Base-by-base conservation (phyloP, 202 grass and related monocot genomes). In the Saccharum hybrid region DNA sequence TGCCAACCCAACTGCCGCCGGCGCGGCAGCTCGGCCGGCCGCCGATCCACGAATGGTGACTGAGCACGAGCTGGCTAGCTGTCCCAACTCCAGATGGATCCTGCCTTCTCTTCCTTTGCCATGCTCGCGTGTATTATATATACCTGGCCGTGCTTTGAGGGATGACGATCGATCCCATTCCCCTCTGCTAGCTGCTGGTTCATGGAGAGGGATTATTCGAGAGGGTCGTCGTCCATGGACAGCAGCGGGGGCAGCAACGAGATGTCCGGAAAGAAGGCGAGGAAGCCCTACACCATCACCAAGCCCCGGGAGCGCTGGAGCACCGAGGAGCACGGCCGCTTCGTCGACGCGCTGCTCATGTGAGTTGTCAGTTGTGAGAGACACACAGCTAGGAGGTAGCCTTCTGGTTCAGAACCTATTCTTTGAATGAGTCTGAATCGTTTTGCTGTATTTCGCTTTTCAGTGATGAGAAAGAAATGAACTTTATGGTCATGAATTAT, bases 231-330 rank as follows among this genome's bases (percentile, higher is more conserved):
- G 37, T 15, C 57, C 16, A 46, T 82, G 88, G 67, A 90, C 8
- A 30, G 26, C 28, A 31, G 38, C 28, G 19, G 6, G 8, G 16
- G 26, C 26, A 26, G 51, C 13, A 3, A 1, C 46, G 78, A 81
- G 15, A 8, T 62, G 73, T 61, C 80, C 6, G 74, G 85, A 76
- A 98, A 93, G 92, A 98, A 95, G 85, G 68, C 87, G 9, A 70
- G 92, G 82, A 98, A 98, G 74, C 90, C 96, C 6, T 98, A 98
- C 85, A 98, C 90, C 46, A 88, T 95, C 52, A 98, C 96, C 72
- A 89, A 86, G 70, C 88, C 87, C 0, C 33, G 92, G 43, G 96
- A 98, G 82, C 26, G 81, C 36, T 98, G 96, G 96, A 76, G 66
- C 73, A 28, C 70, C 4, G 95, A 98, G 16, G 95, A 98, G 87